A percentile compares a stretch with the other conserved stretches of the same genome.
Evolutionary conservation across 1,284 basidiomycete genomes (phyloP).

Genomic region (Kalmanozyma brasiliensis): DNA sequence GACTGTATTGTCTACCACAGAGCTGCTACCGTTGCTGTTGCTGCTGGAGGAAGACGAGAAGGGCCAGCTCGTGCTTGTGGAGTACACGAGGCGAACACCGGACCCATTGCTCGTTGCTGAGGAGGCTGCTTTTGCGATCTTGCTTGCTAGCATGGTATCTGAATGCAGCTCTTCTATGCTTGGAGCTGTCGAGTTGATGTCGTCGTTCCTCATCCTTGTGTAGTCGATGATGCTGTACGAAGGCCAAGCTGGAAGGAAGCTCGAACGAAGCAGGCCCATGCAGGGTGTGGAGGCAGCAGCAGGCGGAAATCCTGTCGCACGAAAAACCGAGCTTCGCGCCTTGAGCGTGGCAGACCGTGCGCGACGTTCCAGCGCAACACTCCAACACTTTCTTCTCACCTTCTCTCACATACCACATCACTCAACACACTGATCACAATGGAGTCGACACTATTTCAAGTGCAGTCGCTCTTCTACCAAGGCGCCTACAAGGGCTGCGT

Average conservation of each 20-base stretch:
- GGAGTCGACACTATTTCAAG: constrained; percentile 54
- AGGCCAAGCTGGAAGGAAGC: neutral
- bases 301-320: constrained; percentile 13
- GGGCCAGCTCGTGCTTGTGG: constrained; percentile 34
- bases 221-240: neutral
- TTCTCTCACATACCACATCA: neutral
- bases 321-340: constrained; percentile 11
- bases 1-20: neutral
- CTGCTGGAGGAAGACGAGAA: constrained; percentile 4
- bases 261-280: neutral
- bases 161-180: constrained; percentile 6
- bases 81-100: constrained; percentile 45
- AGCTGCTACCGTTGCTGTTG: neutral
- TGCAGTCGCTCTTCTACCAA: constrained; percentile 66
- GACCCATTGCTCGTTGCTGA: constrained; percentile 12
- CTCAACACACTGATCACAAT: constrained; percentile 14
- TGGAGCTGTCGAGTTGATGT: neutral
- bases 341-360: constrained; percentile 4
- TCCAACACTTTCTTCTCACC: constrained; percentile 6
- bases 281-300: constrained; percentile 5
- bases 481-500: constrained; percentile 63
- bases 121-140: constrained; percentile 22
- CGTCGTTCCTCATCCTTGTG: constrained; percentile 8
- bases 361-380: constrained; percentile 15
- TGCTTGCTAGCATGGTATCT: constrained; percentile 21